phyloP scores from a whole-genome alignment of 2,329 filamentous ascomycete species.

The Myriosclerotinia curreyana region DNA sequence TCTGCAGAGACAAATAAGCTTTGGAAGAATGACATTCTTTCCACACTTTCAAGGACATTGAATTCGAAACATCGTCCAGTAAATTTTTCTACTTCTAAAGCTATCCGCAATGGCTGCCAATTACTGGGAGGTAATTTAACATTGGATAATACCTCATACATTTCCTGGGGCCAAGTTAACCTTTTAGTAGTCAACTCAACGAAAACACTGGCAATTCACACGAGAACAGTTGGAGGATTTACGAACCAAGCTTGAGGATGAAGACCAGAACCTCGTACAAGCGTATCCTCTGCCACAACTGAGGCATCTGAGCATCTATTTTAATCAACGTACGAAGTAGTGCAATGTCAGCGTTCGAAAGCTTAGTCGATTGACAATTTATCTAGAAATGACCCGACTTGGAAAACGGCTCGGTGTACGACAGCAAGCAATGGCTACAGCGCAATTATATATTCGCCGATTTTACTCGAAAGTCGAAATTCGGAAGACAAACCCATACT shows the following conservation, averaged over 20 bases:
- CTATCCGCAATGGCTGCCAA: slow-evolving; percentile 24
- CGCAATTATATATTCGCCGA: slow-evolving; percentile 89
- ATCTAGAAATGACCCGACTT: slow-evolving; percentile 72
- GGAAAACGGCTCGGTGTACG: slow-evolving; percentile 79
- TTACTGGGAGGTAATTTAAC: slow-evolving; percentile 23
- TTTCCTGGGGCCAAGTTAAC: neutral
- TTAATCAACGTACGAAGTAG: slow-evolving; percentile 71
- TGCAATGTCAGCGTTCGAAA: neutral
- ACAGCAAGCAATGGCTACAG: slow-evolving; percentile 90
- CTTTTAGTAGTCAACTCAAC: slow-evolving; percentile 69
- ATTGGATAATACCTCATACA: no score
- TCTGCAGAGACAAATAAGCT: neutral
- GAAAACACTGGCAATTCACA: slow-evolving; percentile 85
- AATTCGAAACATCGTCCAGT: neutral
- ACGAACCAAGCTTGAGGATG: slow-evolving; percentile 73
- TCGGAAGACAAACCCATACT: slow-evolving; percentile 86
- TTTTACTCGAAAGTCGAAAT: slow-evolving; percentile 93
- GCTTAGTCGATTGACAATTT: slow-evolving; percentile 10
- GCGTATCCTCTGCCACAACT: slow-evolving; percentile 80
- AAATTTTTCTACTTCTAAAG: neutral
- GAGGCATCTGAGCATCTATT: slow-evolving; percentile 83
- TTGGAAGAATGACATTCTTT: slow-evolving; percentile 6
- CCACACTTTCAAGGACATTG: neutral
- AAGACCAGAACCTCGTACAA: slow-evolving; percentile 69
- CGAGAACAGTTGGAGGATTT: slow-evolving; percentile 74